These are phyloP conservation scores for Exophiala viscosa DNA, from an alignment of 2,329 filamentous ascomycete genomes.

Conservation along the genomic window DNA sequence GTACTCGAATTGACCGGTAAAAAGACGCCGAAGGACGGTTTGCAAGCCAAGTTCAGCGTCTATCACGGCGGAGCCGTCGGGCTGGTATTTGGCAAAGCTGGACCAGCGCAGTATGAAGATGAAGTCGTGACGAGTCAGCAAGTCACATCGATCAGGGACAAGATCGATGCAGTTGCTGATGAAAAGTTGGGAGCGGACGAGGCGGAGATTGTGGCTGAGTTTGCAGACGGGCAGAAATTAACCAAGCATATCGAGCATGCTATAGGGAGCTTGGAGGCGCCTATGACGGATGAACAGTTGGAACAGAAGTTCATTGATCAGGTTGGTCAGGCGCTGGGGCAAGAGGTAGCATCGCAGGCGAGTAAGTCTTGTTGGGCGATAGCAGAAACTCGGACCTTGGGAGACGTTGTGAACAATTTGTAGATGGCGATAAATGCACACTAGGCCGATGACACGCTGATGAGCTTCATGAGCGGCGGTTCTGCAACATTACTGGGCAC, in stretches of 20 bases:
- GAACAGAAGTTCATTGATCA: slow-evolving; percentile 51
- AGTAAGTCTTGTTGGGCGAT: slow-evolving; percentile 35
- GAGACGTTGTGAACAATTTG: slow-evolving; percentile 28
- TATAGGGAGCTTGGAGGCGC: slow-evolving; percentile 49
- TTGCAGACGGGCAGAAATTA: slow-evolving; percentile 36
- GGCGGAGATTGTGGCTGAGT: slow-evolving; percentile 37
- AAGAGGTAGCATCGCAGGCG: slow-evolving; percentile 34
- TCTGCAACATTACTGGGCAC: neutral
- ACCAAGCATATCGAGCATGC: slow-evolving; percentile 50
- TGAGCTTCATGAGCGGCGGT: neutral
- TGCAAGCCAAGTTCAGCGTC: slow-evolving; percentile 55
- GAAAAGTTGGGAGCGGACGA: slow-evolving; percentile 42
- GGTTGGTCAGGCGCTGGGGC: slow-evolving; percentile 41
- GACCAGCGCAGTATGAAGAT: slow-evolving; percentile 51
- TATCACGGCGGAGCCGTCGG: slow-evolving; percentile 54
- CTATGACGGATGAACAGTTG: slow-evolving; percentile 46
- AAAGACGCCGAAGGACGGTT: slow-evolving; percentile 45
- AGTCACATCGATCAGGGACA: slow-evolving; percentile 44
- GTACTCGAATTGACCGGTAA: slow-evolving; percentile 54
- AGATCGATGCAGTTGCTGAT: slow-evolving; percentile 44
- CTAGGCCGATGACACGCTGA: neutral
- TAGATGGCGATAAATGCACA: slow-evolving; percentile 1
- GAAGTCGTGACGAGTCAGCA: slow-evolving; percentile 41
- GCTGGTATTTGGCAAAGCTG: slow-evolving; percentile 50
- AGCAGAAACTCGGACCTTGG: slow-evolving; percentile 33